These are phyloP conservation scores for Chytriomyces confervae DNA, from an alignment of 192 early-diverging fungal genomes.

Conservation along the genomic window DNA sequence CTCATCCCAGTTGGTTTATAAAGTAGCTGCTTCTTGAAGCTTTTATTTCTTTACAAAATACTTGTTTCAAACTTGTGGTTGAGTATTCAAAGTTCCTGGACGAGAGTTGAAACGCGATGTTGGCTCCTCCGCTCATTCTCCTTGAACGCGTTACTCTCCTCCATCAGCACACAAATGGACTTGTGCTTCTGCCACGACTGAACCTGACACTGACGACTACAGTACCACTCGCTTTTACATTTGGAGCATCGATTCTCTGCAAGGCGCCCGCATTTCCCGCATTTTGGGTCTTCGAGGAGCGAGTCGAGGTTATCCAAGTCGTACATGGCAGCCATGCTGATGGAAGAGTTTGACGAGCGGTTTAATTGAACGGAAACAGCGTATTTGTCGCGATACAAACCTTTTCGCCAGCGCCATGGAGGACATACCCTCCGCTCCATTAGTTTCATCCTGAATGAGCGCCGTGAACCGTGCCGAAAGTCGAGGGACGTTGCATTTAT, in stretches of 20 bases:
- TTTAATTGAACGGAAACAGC: neutral
- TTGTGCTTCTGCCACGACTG: constrained; percentile 47
- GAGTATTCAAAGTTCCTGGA: neutral
- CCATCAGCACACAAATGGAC: constrained; percentile 41
- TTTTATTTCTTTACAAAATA: neutral
- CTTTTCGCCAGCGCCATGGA: constrained; percentile 24
- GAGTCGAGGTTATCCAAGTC: constrained; percentile 46
- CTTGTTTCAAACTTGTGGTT: neutral
- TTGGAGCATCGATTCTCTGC: constrained; percentile 57
- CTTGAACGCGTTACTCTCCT: neutral
- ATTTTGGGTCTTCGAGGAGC: constrained; percentile 54
- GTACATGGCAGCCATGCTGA: constrained; percentile 48
- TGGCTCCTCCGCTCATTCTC: neutral
- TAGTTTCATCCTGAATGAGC: constrained; percentile 17
- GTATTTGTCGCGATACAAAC: neutral
- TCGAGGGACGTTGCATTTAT: constrained; percentile 1
- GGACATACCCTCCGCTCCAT: neutral
- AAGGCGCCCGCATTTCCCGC: constrained; percentile 45
- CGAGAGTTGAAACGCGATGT: no score
- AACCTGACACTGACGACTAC: constrained; percentile 51
- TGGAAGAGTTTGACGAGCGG: no score
- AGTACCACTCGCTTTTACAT: constrained; percentile 64
- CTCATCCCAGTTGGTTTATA: neutral
- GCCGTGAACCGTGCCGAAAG: constrained; percentile 19
- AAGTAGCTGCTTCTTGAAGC: neutral